Conservation (phyloP, 495 filamentous ascomycete genomes). For the Xylaria venustula region DNA sequence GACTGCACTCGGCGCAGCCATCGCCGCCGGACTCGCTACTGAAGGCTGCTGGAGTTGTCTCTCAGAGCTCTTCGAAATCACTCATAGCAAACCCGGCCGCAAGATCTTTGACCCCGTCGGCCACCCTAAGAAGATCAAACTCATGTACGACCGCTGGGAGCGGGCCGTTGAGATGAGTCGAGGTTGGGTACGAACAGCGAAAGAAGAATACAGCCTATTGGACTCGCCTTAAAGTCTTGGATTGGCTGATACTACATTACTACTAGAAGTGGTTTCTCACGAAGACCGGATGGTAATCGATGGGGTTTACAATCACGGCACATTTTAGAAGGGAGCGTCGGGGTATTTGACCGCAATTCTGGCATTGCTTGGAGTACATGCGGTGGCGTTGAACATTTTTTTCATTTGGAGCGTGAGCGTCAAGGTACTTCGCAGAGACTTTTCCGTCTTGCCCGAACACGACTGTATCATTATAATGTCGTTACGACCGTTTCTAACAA, state of each 20-base stretch:
- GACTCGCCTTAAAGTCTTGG: not conserved
- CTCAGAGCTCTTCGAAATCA: constrained; percentile 72
- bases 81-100: constrained; percentile 63
- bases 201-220: not conserved
- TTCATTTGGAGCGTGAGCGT: not conserved
- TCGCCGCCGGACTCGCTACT: constrained; percentile 86
- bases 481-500: not conserved
- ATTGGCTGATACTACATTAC: not conserved
- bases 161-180: constrained; percentile 88
- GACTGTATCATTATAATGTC: constrained; percentile 5
- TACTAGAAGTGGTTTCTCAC: constrained; percentile 1
- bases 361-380: constrained; percentile 11
- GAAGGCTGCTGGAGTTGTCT: constrained; percentile 74
- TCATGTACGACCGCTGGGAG: constrained; percentile 78
- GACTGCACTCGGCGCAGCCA: constrained; percentile 89
- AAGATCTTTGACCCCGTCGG: constrained; percentile 72
- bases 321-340: not conserved
- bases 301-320: not conserved
- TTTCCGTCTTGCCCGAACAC: not conserved
- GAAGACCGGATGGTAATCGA: not conserved
- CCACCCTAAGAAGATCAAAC: constrained; percentile 54
- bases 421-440: not conserved
- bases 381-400: not conserved
- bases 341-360: not conserved
- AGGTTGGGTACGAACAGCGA: constrained; percentile 65